These are phyloP conservation scores for Psidium friedrichsthalianum DNA, from an alignment of 345 rosid species.

Conservation along the genomic window DNA sequence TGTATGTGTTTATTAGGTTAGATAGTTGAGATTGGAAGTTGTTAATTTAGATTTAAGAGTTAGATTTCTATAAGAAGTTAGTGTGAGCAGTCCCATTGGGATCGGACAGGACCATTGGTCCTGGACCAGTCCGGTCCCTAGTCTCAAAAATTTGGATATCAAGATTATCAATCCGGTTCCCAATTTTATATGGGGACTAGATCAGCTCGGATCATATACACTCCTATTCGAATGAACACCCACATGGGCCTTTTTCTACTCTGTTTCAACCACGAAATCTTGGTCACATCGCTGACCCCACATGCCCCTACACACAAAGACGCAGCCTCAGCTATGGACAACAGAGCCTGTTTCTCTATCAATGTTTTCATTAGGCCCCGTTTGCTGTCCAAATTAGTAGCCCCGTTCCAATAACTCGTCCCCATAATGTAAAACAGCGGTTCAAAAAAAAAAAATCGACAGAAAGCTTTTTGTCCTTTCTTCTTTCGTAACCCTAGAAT, in stretches of 20 bases:
- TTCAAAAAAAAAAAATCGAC: not conserved
- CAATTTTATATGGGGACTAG: no score
- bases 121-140: no score
- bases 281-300: slow-evolving; percentile 8
- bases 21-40: no score
- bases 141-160: no score
- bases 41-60: no score
- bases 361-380: not conserved
- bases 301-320: not conserved
- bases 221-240: not conserved
- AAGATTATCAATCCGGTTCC: no score
- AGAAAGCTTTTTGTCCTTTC: not conserved
- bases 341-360: not conserved
- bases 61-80: no score
- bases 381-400: not conserved
- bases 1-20: no score
- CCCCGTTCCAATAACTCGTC: not conserved
- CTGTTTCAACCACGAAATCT: slow-evolving; percentile 5
- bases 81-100: no score
- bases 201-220: no score
- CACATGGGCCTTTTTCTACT: slow-evolving; percentile 4
- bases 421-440: not conserved
- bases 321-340: not conserved
- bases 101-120: no score
- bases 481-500: not conserved